Conservation (phyloP, 805 yeast genomes). For the Teunomyces panamensis region DNA sequence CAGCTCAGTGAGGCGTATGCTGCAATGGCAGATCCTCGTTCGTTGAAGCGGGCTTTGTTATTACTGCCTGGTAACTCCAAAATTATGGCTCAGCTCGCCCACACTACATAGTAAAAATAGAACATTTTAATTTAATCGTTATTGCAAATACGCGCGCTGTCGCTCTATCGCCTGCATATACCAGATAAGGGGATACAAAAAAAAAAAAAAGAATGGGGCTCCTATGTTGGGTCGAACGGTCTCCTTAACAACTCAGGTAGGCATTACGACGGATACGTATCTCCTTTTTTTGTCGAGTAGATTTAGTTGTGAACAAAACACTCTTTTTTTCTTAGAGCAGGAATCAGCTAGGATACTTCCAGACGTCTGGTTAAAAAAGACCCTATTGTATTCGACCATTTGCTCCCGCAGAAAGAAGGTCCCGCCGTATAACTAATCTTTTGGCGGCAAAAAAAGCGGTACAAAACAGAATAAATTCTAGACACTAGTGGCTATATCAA, state of each 20-base stretch:
- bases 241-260: background rate
- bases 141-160: background rate
- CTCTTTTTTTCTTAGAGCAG: too few species aligned
- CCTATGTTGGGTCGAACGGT: background rate
- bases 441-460: background rate
- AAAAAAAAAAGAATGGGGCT: too few species aligned
- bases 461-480: background rate
- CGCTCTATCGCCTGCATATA: background rate
- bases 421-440: background rate
- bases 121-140: background rate
- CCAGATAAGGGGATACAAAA: background rate
- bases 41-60: constrained; percentile 66
- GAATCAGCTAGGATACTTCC: too few species aligned
- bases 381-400: too few species aligned
- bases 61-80: constrained; percentile 18
- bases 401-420: too few species aligned
- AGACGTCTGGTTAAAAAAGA: too few species aligned
- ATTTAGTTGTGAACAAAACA: background rate
- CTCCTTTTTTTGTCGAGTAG: background rate
- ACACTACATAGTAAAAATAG: background rate
- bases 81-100: background rate
- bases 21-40: constrained; percentile 46
- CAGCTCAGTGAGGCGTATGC: constrained; percentile 53
- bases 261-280: background rate
- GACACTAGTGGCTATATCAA: background rate